Base-by-base conservation (phyloP, 805 yeast genomes). In the Cyberlindnera misumaiensis region DNA sequence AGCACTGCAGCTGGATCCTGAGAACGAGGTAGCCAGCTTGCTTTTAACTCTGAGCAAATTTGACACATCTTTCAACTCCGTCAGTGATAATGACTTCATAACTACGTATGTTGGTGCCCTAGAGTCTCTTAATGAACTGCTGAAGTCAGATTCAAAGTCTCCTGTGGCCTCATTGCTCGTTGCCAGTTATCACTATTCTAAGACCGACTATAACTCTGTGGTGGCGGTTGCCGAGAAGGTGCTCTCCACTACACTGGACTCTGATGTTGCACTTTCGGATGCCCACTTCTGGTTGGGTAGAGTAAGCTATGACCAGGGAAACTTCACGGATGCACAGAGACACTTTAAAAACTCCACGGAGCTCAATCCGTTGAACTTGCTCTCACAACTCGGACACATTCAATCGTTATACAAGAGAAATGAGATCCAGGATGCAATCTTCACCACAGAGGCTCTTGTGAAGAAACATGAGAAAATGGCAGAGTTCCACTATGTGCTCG, bases 271-370 rank as follows among this genome's bases (percentile, higher is more conserved):
- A 3, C 52, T 66, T 16, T 72, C 83, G 25, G 89, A 83, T 45
- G 78, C 86, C 2, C 60, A 72, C 35, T 84, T 84, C 51, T 93
- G 97, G 97, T 67, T 80, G 40, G 98, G 87, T 4, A 73, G 97
- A 58, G 80, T 83, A 13, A 68, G 75, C 35, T 89, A 80, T 48
- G 68, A 67, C 6, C 57, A 70, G 20, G 62, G 65, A 1, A 85
- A 88, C 50, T 76, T 68, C 52, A 72, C 75, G n/a, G 72, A 72
- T 42, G 81, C 97, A 0, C 84, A 85, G 50, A 72, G 71, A 39
- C 65, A 70, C 50, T 90, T 85, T 58, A 80, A 80, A 45, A 85
- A 77, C 42, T 77, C 97, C 5, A 70, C 77, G 30, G 77, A 76
- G 44, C 63, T 72, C 28, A 77, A 83, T 53, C 84, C 79, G 28